These are phyloP conservation scores for Backusella australiensis DNA, from an alignment of 192 early-diverging fungal species.

Conservation along the genomic window DNA sequence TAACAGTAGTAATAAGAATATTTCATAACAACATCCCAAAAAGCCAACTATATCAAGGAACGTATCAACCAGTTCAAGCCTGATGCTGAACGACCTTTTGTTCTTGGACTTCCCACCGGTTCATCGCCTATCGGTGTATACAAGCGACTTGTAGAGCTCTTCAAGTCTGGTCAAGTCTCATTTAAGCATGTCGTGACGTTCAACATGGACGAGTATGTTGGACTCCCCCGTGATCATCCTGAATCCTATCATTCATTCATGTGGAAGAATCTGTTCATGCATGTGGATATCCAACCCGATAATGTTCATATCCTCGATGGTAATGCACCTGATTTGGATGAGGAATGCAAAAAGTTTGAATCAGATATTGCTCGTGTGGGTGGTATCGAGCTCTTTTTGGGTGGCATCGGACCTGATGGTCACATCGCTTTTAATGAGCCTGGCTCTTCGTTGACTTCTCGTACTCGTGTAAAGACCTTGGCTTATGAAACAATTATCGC, in stretches of 20 bases:
- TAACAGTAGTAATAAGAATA: neutral
- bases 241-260: slow-evolving; percentile 90
- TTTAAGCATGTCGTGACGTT: slow-evolving; percentile 84
- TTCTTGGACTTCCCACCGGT: slow-evolving; percentile 83
- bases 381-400: slow-evolving; percentile 85
- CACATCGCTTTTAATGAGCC: slow-evolving; percentile 92
- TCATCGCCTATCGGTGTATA: slow-evolving; percentile 81
- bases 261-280: slow-evolving; percentile 88
- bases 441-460: slow-evolving; percentile 77
- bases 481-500: slow-evolving; percentile 86
- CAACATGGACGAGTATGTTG: slow-evolving; percentile 92
- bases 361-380: slow-evolving; percentile 74
- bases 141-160: slow-evolving; percentile 72
- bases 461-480: slow-evolving; percentile 84
- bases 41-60: slow-evolving; percentile 77
- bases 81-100: slow-evolving; percentile 71
- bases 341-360: slow-evolving; percentile 76
- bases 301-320: slow-evolving; percentile 85
- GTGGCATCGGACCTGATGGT: slow-evolving; percentile 89
- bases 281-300: slow-evolving; percentile 79
- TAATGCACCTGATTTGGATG: slow-evolving; percentile 76
- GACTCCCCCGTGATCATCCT: slow-evolving; percentile 78
- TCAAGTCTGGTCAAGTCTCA: slow-evolving; percentile 63
- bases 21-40: neutral
- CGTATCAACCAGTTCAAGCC: slow-evolving; percentile 78